phyloP scores from a whole-genome alignment of 495 filamentous ascomycete genomes.

The Neurospora sp. region DNA sequence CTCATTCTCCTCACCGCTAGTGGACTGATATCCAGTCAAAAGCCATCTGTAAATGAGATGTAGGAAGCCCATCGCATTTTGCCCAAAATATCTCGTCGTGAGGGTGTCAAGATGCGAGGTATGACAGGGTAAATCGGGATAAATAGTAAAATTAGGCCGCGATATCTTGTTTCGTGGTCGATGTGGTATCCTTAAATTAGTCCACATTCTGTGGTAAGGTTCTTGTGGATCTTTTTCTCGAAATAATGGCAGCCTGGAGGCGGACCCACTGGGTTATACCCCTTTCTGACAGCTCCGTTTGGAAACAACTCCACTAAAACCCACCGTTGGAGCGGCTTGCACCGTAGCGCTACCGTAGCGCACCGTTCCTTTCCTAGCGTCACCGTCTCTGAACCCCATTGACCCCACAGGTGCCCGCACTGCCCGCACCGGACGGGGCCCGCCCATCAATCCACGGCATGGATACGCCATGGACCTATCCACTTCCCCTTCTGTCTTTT shows the following conservation, averaged over 20 bases:
- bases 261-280: background rate
- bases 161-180: background rate
- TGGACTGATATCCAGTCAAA: background rate
- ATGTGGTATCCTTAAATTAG: background rate
- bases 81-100: background rate
- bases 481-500: background rate
- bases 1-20: background rate
- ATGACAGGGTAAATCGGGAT: background rate
- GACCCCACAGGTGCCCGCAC: background rate
- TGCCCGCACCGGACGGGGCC: background rate
- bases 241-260: background rate
- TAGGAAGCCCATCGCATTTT: background rate
- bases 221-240: background rate
- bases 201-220: background rate
- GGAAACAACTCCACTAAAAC: background rate
- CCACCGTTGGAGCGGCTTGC: background rate
- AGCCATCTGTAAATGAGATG: background rate
- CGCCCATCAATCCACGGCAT: background rate
- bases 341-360: background rate
- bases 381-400: background rate
- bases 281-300: background rate
- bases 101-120: background rate
- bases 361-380: background rate
- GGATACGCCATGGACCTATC: background rate
- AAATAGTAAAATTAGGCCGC: background rate